A percentile compares a stretch with the other conserved stretches of the same genome.
These are phyloP conservation scores for Fusarium sp. DNA, from an alignment of 2,329 filamentous ascomycete species.

Conservation along the genomic window DNA sequence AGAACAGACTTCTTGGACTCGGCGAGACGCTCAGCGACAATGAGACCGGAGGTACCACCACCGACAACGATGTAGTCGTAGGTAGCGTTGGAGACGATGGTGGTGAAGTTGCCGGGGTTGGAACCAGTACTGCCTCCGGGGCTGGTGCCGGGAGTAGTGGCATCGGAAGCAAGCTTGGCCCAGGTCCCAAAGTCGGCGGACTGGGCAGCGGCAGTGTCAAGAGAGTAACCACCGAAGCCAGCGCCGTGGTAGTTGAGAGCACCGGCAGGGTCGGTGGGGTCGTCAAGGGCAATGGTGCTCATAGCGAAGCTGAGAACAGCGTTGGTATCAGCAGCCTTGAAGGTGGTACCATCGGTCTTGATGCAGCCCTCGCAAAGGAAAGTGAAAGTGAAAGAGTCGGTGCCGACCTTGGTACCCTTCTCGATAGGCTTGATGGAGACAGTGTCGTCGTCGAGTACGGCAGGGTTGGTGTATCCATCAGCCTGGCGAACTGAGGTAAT, in stretches of 20 bases:
- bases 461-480: conserved; percentile 67
- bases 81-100: conserved; percentile 45
- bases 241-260: conserved; percentile 53
- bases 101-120: conserved; percentile 42
- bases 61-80: conserved; percentile 74
- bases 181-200: conserved; percentile 53
- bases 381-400: conserved; percentile 68
- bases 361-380: conserved; percentile 71
- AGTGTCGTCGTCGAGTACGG: conserved; percentile 68
- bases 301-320: conserved; percentile 67
- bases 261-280: conserved; percentile 45
- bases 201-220: conserved; percentile 50
- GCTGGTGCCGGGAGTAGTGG: conserved; percentile 41
- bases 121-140: conserved; percentile 41
- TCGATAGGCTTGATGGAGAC: conserved; percentile 60
- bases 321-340: conserved; percentile 54
- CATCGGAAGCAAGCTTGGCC: conserved; percentile 55
- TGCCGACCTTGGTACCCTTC: conserved; percentile 66
- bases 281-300: conserved; percentile 54
- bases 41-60: conserved; percentile 68
- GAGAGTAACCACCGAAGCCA: conserved; percentile 55
- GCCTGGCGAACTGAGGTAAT: conserved; percentile 67
- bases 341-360: conserved; percentile 55
- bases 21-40: conserved; percentile 65
- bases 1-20: conserved; percentile 72